Evolutionary conservation across 1,139 yeast species (phyloP), one percentile per base, ranked within the genome.

Genomic region (Blastobotrys indianensis): DNA sequence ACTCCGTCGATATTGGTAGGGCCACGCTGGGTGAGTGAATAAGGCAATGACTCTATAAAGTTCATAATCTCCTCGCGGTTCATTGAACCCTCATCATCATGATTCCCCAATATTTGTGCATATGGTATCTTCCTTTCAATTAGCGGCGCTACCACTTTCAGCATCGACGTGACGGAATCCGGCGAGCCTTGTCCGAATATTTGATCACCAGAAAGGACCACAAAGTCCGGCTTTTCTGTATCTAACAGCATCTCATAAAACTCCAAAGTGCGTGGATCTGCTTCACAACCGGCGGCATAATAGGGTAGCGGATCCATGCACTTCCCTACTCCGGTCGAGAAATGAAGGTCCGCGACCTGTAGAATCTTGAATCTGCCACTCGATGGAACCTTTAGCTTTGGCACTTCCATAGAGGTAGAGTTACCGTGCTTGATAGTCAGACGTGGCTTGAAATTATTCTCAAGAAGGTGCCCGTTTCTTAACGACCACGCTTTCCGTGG

Each of bases 321-420:
- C 41, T 64, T 63, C 2, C 96, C 96, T 42, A 66, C 71, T 1
- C 90, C 92, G 0, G 92, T 84, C 7, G 87, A 76, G 58, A 84
- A 79, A 63, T 90, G 97, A 49, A 88, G 67, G 62, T 90, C 97
- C 0, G 96, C 94, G 2, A 88, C 75, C 62, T 90, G 97, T 11
- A 86, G 65, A 37, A 90, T 80, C 61, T 85, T 87, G 64, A 83
- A 85, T 52, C 72, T 76, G 28, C 62, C 79, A 29, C 74, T 63
- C 2, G 59, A 41, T 20, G 59, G 55, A 17, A 70, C 61, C 13
- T 62, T 70, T 63, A 62, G 77, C 64, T 54, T 65, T 33, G 59
- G 64, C 43, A 51, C 51, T 16, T 57, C 64, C 57, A 42, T 48
- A 45, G 54, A 51, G 58, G 47, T 69, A 44, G 47, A 71, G 49